Percentiles rank a stretch among this genome's conserved stretches.
Conservation (phyloP, 768 basidiomycete species). For the Suillus americanus region DNA sequence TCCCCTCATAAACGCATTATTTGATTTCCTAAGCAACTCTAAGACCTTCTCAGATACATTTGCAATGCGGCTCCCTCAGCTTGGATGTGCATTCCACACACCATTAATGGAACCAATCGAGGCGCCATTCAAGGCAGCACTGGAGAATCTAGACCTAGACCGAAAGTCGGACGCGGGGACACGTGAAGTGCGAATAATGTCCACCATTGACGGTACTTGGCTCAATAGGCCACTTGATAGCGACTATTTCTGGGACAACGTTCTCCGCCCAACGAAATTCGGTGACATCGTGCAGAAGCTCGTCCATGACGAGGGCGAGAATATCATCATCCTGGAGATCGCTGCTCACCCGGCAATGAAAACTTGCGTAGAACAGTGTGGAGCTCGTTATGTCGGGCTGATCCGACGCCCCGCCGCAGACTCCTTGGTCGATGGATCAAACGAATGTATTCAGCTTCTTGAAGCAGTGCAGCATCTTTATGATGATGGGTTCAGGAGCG, state of each 20-base stretch:
- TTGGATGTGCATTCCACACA: slow-evolving; percentile 34
- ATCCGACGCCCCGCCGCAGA: slow-evolving; percentile 31
- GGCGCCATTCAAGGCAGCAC: slow-evolving; percentile 26
- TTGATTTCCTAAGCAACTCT: slow-evolving; percentile 24
- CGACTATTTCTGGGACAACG: slow-evolving; percentile 37
- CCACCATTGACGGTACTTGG: slow-evolving; percentile 34
- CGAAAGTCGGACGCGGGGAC: background rate
- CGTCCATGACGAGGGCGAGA: slow-evolving; percentile 26
- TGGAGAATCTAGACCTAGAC: slow-evolving; percentile 3
- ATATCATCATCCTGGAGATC: slow-evolving; percentile 32
- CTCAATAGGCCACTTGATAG: slow-evolving; percentile 24
- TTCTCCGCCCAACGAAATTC: slow-evolving; percentile 35
- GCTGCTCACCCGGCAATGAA: slow-evolving; percentile 36
- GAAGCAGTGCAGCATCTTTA: background rate
- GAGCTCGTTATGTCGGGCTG: slow-evolving; percentile 28
- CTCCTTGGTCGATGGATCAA: background rate
- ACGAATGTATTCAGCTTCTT: background rate
- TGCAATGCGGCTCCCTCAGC: slow-evolving; percentile 22
- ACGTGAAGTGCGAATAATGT: slow-evolving; percentile 31
- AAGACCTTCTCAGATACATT: slow-evolving; percentile 30
- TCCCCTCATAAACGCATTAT: slow-evolving; percentile 32
- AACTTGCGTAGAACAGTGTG: slow-evolving; percentile 34
- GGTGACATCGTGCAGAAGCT: slow-evolving; percentile 33
- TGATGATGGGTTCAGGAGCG: background rate
- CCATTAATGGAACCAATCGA: slow-evolving; percentile 36